Evolutionary conservation across 2,329 filamentous ascomycete species (phyloP).

Genomic region (Tolypocladium cylindrosporum): DNA sequence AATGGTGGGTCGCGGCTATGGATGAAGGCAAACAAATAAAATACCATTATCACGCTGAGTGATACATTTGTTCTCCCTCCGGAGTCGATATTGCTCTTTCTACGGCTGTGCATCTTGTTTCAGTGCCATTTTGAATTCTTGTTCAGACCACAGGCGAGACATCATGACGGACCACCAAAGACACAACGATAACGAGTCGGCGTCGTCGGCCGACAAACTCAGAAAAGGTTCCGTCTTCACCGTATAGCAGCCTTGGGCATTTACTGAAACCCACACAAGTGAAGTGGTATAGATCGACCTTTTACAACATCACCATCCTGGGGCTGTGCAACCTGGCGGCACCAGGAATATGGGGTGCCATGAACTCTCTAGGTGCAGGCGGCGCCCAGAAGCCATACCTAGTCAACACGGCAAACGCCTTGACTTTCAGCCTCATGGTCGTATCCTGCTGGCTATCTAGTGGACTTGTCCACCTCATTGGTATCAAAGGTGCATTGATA

Average conservation of each 20-base stretch:
- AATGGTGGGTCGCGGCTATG: too few relatives aligned
- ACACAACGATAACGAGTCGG: background rate
- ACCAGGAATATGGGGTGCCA: slow-evolving; percentile 62
- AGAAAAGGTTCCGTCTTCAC: background rate
- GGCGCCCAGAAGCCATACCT: slow-evolving; percentile 55
- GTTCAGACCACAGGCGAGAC: background rate
- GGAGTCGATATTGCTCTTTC: too few relatives aligned
- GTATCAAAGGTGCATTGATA: slow-evolving; percentile 62
- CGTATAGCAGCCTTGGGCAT: too few relatives aligned
- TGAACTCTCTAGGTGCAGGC: slow-evolving; percentile 65
- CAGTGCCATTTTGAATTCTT: background rate
- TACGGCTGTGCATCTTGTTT: too few relatives aligned
- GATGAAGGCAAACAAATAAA: too few relatives aligned
- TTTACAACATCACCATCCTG: slow-evolving; percentile 63
- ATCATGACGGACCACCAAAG: background rate
- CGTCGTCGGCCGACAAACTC: background rate
- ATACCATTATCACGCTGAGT: too few relatives aligned
- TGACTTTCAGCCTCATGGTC: slow-evolving; percentile 66
- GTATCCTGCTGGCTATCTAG: slow-evolving; percentile 58
- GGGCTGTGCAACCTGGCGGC: slow-evolving; percentile 62
- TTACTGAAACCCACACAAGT: slow-evolving; percentile 23
- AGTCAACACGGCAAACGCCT: slow-evolving; percentile 60
- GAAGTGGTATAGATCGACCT: slow-evolving; percentile 62
- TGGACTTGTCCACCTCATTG: slow-evolving; percentile 54
- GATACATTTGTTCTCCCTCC: too few relatives aligned